Conservation (phyloP, 2,329 filamentous ascomycete species). For the Tolypocladium amazonense region DNA sequence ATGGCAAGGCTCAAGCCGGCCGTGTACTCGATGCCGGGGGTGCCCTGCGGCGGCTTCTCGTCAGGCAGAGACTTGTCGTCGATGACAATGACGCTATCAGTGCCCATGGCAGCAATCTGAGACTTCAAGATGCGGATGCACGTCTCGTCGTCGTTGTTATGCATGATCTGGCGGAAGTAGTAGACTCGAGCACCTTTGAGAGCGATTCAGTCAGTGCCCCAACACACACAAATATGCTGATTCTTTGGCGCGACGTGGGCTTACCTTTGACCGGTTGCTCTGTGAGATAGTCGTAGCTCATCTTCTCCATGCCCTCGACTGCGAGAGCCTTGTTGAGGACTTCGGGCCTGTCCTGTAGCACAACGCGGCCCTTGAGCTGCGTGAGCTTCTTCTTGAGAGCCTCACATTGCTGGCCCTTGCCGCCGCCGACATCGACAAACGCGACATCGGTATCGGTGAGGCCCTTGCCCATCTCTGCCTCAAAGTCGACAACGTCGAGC, state of each 20-base stretch:
- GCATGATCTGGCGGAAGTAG: slow-evolving; percentile 17
- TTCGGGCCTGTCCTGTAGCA: slow-evolving; percentile 12
- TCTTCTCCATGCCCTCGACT: slow-evolving; percentile 11
- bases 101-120: slow-evolving; percentile 8
- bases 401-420: slow-evolving; percentile 10
- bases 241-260: neutral
- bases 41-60: slow-evolving; percentile 6
- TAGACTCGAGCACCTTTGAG: slow-evolving; percentile 11
- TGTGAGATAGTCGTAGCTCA: slow-evolving; percentile 11
- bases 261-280: slow-evolving; percentile 15
- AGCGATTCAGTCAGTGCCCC: neutral
- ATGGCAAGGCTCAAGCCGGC: slow-evolving; percentile 12
- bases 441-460: neutral
- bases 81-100: slow-evolving; percentile 12
- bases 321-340: slow-evolving; percentile 9
- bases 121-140: slow-evolving; percentile 11
- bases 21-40: slow-evolving; percentile 10
- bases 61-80: slow-evolving; percentile 12
- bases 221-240: neutral
- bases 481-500: slow-evolving; percentile 12
- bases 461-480: slow-evolving; percentile 4
- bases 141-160: slow-evolving; percentile 13
- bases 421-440: slow-evolving; percentile 12
- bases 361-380: slow-evolving; percentile 3
- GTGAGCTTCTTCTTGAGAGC: slow-evolving; percentile 5